Evolutionary conservation across 148 eudicot species (phyloP).

Genomic region (Selenicereus undatus): DNA sequence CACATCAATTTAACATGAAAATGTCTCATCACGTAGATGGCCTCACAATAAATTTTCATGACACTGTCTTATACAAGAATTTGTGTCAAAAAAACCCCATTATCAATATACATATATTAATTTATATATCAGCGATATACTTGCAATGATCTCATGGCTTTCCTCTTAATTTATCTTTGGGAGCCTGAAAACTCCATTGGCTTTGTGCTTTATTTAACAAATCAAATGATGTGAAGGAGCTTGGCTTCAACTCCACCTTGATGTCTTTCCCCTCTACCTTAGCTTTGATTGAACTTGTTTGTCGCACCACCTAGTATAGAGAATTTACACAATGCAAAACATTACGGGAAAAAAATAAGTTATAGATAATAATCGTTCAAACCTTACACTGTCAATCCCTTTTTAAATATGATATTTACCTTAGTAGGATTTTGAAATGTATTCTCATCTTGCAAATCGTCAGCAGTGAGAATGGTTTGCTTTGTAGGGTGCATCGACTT

Average conservation of each 20-base stretch:
- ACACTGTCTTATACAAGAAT: too few species aligned
- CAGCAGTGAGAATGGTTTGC: conserved; percentile 42
- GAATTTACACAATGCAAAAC: neutral
- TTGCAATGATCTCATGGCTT: neutral
- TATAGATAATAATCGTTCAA: too few species aligned
- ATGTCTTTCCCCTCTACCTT: conserved; percentile 1
- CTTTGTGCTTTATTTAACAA: conserved; percentile 7
- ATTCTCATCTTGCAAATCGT: conserved; percentile 16
- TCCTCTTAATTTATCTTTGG: neutral
- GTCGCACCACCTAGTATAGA: conserved; percentile 32
- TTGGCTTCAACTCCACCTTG: conserved; percentile 24
- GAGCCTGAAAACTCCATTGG: neutral
- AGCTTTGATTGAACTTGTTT: conserved; percentile 12
- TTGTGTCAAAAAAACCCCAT: too few species aligned
- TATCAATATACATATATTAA: neutral
- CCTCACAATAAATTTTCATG: too few species aligned
- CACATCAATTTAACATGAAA: too few species aligned
- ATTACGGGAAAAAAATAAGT: neutral
- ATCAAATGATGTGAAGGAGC: conserved; percentile 37
- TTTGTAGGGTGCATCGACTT: conserved; percentile 29
- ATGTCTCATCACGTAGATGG: too few species aligned
- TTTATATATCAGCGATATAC: neutral
- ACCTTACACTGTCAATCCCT: neutral
- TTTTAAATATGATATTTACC: conserved; percentile 32
- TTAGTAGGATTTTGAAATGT: conserved; percentile 55